Conservation (phyloP, 345 rosid genomes). For the Garcia nutans region DNA sequence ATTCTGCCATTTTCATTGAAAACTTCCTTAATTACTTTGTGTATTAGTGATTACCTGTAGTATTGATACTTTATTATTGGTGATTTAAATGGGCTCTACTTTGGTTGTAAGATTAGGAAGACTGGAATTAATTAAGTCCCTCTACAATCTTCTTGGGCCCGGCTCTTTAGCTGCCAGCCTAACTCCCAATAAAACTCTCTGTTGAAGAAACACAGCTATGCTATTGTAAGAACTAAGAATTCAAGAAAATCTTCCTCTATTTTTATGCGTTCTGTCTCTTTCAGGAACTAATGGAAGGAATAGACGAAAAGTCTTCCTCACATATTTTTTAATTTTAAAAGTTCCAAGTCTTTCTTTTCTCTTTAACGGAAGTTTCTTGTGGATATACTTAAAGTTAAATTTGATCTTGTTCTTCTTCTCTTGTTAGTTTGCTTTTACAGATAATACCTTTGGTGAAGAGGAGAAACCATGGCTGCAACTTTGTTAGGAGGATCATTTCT, state of each 20-base stretch:
- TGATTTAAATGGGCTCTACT: background rate
- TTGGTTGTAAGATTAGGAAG: background rate
- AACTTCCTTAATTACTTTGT: background rate
- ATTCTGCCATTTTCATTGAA: background rate
- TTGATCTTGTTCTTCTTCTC: background rate
- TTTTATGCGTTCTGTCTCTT: background rate
- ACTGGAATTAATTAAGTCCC: background rate
- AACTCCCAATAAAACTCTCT: too few species aligned
- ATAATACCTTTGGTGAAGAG: background rate
- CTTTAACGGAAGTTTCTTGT: background rate
- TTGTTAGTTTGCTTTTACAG: background rate
- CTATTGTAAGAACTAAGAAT: too few species aligned
- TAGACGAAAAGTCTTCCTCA: background rate
- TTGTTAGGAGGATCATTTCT: constrained; percentile 18
- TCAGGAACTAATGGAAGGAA: background rate
- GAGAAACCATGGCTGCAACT: constrained; percentile 6
- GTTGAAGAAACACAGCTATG: too few species aligned
- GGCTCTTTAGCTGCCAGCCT: background rate
- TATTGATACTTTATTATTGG: background rate
- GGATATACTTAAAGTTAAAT: background rate
- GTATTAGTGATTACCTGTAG: background rate
- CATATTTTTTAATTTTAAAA: background rate
- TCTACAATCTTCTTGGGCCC: background rate
- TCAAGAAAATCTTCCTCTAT: background rate
- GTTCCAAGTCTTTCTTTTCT: background rate